Percentiles rank a stretch among this genome's conserved stretches.
Evolutionary conservation across 1,284 basidiomycete genomes (phyloP).

Genomic region (Ustilago lituana): DNA sequence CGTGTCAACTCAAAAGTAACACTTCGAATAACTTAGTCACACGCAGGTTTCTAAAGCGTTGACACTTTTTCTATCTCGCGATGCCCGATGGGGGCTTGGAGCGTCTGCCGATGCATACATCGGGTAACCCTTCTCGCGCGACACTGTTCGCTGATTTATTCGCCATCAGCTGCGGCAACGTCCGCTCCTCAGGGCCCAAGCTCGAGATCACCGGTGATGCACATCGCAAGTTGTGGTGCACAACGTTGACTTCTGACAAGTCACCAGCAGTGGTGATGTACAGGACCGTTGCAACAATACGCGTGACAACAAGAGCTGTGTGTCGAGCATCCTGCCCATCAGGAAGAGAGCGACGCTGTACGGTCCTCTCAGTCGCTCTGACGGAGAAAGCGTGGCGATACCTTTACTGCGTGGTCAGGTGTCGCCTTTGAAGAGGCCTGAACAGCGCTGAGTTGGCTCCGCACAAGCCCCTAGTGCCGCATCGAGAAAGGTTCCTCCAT

Average conservation of each 20-base stretch:
- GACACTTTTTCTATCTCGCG: slow-evolving; percentile 7
- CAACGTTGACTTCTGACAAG: no score
- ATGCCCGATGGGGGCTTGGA: background rate
- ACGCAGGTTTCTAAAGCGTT: slow-evolving; percentile 3
- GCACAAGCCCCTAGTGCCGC: background rate
- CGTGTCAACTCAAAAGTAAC: slow-evolving; percentile 16
- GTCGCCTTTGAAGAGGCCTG: no score
- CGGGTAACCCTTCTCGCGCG: slow-evolving; percentile 20
- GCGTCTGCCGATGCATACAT: background rate
- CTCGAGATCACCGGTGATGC: no score
- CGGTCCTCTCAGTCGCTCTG: no score
- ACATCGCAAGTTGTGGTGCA: no score
- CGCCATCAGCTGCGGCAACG: slow-evolving; percentile 34
- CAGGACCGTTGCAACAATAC: no score
- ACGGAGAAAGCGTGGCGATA: no score
- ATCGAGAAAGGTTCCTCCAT: slow-evolving; percentile 1
- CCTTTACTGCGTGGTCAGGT: slow-evolving; percentile 8
- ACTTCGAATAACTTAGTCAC: slow-evolving; percentile 8
- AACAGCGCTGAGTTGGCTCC: no score
- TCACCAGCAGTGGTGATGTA: no score
- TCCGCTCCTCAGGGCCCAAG: background rate
- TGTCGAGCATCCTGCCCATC: no score
- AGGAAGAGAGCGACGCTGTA: no score
- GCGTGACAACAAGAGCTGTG: no score
- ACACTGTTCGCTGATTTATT: slow-evolving; percentile 6